Percentiles rank a stretch among this genome's conserved stretches.
Conservation (phyloP, 1,284 basidiomycete genomes). For the Pascua sp. region DNA sequence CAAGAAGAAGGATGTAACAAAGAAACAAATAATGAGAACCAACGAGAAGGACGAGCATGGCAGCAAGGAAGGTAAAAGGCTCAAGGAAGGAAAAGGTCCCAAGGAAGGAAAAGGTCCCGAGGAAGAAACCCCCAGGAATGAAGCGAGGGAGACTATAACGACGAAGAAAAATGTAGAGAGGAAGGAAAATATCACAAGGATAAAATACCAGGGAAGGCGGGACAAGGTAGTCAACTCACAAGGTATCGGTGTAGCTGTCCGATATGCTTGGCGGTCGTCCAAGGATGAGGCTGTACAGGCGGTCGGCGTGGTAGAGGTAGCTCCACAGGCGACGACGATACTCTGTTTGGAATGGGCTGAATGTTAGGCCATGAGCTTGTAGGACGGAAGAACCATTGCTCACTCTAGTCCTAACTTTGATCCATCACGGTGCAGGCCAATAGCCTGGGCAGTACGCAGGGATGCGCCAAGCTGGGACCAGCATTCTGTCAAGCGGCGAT, state of each 20-base stretch:
- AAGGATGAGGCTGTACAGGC: conserved; percentile 70
- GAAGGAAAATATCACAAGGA: neutral
- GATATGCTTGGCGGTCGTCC: conserved; percentile 73
- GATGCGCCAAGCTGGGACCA: conserved; percentile 94
- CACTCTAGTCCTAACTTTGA: conserved; percentile 65
- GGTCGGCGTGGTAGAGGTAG: conserved; percentile 87
- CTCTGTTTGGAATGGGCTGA: conserved; percentile 71
- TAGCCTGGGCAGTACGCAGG: conserved; percentile 86
- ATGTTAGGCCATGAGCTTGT: neutral
- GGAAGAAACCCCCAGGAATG: neutral
- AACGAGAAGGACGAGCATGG: too few relatives aligned
- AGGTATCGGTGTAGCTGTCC: conserved; percentile 48
- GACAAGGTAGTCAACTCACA: conserved; percentile 20
- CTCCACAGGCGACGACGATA: conserved; percentile 90
- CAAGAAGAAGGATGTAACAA: neutral
- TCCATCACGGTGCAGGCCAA: conserved; percentile 88
- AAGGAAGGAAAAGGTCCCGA: neutral
- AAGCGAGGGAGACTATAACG: neutral
- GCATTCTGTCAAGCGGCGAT: conserved; percentile 61
- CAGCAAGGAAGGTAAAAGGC: too few relatives aligned
- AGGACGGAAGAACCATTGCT: conserved; percentile 27
- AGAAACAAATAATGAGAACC: too few relatives aligned
- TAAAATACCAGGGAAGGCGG: neutral
- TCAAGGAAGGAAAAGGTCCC: too few relatives aligned
- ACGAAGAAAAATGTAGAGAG: too few relatives aligned